phyloP scores from a whole-genome alignment of 805 yeast species.

The Schizosaccharomyces pombe region DNA sequence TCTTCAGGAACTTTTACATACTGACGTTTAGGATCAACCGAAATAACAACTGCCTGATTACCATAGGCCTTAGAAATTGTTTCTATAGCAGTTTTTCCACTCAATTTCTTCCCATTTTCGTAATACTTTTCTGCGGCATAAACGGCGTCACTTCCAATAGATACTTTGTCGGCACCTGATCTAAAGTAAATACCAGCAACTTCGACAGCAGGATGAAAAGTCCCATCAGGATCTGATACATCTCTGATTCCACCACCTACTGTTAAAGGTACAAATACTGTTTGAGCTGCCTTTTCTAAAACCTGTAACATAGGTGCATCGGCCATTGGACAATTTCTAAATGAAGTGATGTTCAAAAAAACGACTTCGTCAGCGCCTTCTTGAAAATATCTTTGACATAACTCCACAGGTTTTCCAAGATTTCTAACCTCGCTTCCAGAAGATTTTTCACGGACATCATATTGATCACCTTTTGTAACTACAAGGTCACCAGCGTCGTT shows the following conservation, averaged over 20 bases:
- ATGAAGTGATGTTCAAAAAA: conserved; percentile 82
- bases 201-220: conserved; percentile 55
- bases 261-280: conserved; percentile 87
- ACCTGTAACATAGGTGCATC: conserved; percentile 95
- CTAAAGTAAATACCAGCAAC: conserved; percentile 82
- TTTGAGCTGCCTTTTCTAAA: conserved; percentile 54
- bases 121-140: conserved; percentile 67
- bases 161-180: conserved; percentile 94
- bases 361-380: conserved; percentile 98
- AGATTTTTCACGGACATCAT: conserved; percentile 70
- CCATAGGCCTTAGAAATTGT: conserved; percentile 83
- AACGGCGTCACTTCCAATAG: conserved; percentile 96
- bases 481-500: conserved; percentile 89
- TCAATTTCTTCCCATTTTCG: conserved; percentile 29
- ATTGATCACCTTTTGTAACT: conserved; percentile 96
- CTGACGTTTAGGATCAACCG: conserved; percentile 88
- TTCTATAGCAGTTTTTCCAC: conserved; percentile 76
- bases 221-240: conserved; percentile 65
- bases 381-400: conserved; percentile 68
- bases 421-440: conserved; percentile 51
- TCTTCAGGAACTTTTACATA: conserved; percentile 42
- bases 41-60: conserved; percentile 88
- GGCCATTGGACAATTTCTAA: conserved; percentile 73
- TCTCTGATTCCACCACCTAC: conserved; percentile 97
- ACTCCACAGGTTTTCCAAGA: conserved; percentile 84